Evolutionary conservation across 108 stramenopile genomes (phyloP).

Genomic region (Parietichytrium sp.): DNA sequence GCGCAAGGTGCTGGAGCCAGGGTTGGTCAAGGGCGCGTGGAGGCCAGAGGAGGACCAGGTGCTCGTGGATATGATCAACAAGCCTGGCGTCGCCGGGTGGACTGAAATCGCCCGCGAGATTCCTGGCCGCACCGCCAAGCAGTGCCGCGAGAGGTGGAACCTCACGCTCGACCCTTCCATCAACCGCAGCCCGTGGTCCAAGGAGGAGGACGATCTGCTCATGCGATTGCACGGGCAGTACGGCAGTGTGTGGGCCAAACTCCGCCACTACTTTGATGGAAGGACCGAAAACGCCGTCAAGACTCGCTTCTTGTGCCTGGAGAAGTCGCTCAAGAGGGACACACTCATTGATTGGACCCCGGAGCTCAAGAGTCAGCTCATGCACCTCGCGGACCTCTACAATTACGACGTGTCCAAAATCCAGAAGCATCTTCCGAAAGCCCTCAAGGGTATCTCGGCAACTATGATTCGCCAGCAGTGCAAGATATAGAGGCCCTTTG

Average conservation of each 20-base stretch:
- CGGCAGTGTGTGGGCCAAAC: constrained; percentile 53
- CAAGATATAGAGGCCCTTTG: no score
- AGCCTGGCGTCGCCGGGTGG: constrained; percentile 59
- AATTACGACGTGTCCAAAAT: background rate
- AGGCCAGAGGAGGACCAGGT: constrained; percentile 27
- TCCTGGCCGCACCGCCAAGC: constrained; percentile 93
- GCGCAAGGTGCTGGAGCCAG: constrained; percentile 45
- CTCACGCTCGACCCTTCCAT: constrained; percentile 86
- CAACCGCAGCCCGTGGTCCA: constrained; percentile 78
- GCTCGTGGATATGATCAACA: background rate
- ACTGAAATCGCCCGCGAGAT: constrained; percentile 79
- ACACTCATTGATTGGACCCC: background rate
- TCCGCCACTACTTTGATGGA: constrained; percentile 63
- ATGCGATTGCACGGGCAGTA: background rate
- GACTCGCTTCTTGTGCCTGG: constrained; percentile 54
- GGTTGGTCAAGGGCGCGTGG: constrained; percentile 44
- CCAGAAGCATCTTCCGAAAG: background rate
- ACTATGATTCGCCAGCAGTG: no score
- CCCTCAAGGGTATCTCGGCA: no score
- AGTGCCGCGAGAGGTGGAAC: constrained; percentile 91
- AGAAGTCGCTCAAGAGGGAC: background rate
- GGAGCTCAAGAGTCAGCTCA: background rate
- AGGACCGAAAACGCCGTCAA: constrained; percentile 69
- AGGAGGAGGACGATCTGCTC: constrained; percentile 73
- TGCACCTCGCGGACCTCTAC: background rate